phyloP scores from a whole-genome alignment of 139 green algal species.

The Bryopsis sp. region DNA sequence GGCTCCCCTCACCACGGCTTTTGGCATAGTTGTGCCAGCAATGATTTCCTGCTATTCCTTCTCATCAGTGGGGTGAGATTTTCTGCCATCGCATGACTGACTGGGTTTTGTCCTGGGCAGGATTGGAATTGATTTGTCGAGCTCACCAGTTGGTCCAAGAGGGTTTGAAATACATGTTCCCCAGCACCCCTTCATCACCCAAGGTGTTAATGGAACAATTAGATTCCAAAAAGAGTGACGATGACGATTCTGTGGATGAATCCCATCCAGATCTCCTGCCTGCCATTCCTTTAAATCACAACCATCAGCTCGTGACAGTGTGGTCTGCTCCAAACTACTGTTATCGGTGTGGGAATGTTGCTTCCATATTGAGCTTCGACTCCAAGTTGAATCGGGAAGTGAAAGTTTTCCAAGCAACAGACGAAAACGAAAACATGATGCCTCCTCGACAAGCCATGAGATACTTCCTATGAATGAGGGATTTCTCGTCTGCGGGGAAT shows the following conservation, averaged over 20 bases:
- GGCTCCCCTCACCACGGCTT: not conserved
- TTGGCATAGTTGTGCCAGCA: no score
- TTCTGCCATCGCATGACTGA: not conserved
- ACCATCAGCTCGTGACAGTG: slow-evolving; percentile 79
- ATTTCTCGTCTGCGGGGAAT: no score
- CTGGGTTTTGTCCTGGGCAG: slow-evolving; percentile 11
- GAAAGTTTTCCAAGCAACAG: slow-evolving; percentile 89
- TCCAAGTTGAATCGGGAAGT: slow-evolving; percentile 63
- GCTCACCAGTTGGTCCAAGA: slow-evolving; percentile 98
- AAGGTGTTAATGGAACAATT: no score
- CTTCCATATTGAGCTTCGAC: slow-evolving; percentile 93
- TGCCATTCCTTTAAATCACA: not conserved
- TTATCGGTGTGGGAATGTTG: slow-evolving; percentile 98
- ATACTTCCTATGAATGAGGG: slow-evolving; percentile 77
- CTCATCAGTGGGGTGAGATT: not conserved
- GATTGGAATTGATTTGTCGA: slow-evolving; percentile 89
- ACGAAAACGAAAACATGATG: slow-evolving; percentile 87
- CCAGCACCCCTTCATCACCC: slow-evolving; percentile 35
- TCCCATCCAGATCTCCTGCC: no score
- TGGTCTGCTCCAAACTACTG: slow-evolving; percentile 99
- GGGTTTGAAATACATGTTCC: slow-evolving; percentile 99
- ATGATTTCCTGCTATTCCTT: no score
- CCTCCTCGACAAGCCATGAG: slow-evolving; percentile 42
- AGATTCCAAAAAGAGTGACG: not conserved
- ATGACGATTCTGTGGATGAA: not conserved